These are phyloP conservation scores for Pseudocercospora musae DNA, from an alignment of 2,329 filamentous ascomycete species.

Conservation along the genomic window DNA sequence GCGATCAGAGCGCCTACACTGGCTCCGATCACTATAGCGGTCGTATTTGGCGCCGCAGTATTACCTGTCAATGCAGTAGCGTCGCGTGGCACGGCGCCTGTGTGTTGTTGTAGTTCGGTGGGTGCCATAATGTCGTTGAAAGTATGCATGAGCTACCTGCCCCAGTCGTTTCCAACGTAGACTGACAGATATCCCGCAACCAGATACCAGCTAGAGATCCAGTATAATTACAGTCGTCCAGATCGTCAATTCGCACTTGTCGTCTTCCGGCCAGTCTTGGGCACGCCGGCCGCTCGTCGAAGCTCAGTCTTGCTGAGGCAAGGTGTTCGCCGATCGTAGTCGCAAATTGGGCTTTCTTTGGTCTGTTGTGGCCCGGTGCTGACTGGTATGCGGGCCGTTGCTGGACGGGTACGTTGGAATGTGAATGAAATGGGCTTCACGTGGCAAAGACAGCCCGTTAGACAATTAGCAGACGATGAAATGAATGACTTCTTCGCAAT, in stretches of 20 bases:
- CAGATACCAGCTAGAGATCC: background rate
- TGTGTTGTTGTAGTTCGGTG: background rate
- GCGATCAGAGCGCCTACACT: constrained; percentile 29
- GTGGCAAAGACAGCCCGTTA: constrained; percentile 1
- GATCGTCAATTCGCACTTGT: background rate
- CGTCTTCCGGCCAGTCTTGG: background rate
- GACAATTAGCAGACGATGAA: background rate
- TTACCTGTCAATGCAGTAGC: constrained; percentile 6
- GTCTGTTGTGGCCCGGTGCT: constrained; percentile 31
- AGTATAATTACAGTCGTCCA: background rate
- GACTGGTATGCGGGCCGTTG: constrained; percentile 34
- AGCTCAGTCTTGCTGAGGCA: constrained; percentile 1
- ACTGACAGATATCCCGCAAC: background rate
- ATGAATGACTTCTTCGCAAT: background rate
- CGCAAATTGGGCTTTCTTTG: constrained; percentile 1
- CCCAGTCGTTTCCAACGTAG: background rate
- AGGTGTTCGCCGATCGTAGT: constrained; percentile 7
- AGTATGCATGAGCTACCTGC: background rate
- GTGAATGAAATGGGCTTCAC: constrained; percentile 21
- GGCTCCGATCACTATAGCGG: constrained; percentile 28
- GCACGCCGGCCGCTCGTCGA: background rate
- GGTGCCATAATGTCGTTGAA: constrained; percentile 3
- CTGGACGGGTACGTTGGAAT: constrained; percentile 39
- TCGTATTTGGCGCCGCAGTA: constrained; percentile 11
- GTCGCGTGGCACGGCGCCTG: background rate